Evolutionary conservation across 2,329 filamentous ascomycete genomes (phyloP).

Genomic region (Trichoderma citrinoviride): DNA sequence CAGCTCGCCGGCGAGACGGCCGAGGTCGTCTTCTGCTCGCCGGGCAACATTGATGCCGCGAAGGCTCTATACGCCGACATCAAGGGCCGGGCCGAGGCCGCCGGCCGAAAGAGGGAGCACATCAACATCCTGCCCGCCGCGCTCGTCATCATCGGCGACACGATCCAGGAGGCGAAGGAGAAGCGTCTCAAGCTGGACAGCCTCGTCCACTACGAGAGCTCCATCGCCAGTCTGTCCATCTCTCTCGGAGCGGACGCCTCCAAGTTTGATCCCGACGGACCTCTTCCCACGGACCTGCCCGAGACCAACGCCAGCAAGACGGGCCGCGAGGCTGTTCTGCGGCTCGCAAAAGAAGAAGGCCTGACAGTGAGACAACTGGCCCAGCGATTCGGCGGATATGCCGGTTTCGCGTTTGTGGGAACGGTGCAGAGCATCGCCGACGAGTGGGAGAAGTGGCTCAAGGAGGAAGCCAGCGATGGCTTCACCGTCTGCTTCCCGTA

Average conservation of each 20-base stretch:
- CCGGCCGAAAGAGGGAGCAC: slow-evolving; percentile 44
- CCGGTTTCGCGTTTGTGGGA: slow-evolving; percentile 51
- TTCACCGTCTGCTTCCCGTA: slow-evolving; percentile 52
- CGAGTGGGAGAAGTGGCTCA: slow-evolving; percentile 48
- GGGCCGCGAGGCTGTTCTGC: slow-evolving; percentile 42
- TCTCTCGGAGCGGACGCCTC: slow-evolving; percentile 47
- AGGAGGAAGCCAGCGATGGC: slow-evolving; percentile 48
- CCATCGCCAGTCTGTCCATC: slow-evolving; percentile 52
- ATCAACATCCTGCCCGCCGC: slow-evolving; percentile 54
- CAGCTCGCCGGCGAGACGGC: slow-evolving; percentile 54
- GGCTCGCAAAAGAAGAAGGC: slow-evolving; percentile 43
- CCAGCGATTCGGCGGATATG: slow-evolving; percentile 48
- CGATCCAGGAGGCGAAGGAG: slow-evolving; percentile 45
- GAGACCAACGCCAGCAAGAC: slow-evolving; percentile 56
- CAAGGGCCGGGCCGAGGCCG: slow-evolving; percentile 45
- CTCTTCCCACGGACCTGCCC: slow-evolving; percentile 48
- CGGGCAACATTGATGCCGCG: slow-evolving; percentile 43
- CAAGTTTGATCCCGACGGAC: slow-evolving; percentile 47
- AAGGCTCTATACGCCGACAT: slow-evolving; percentile 52
- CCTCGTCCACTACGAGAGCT: slow-evolving; percentile 53
- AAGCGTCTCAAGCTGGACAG: slow-evolving; percentile 51
- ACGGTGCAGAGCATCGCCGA: slow-evolving; percentile 49
- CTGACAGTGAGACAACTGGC: slow-evolving; percentile 53
- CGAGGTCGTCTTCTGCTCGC: slow-evolving; percentile 52
- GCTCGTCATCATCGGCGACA: slow-evolving; percentile 49